Base-by-base conservation (phyloP, 306 rosid species). In the Glycine tomentella region DNA sequence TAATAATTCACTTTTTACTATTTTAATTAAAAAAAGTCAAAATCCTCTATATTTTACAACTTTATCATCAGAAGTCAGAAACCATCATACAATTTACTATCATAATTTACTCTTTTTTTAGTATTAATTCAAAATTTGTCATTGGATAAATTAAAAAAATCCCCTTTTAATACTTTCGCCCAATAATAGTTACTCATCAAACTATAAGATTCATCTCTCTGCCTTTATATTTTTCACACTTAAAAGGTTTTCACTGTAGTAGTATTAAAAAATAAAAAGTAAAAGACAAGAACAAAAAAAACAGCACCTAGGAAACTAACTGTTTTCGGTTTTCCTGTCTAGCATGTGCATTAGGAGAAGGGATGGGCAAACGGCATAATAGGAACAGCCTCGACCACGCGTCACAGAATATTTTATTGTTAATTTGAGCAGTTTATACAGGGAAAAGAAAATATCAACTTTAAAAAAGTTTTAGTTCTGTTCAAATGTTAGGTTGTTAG, bases 401-500 rank as follows among this genome's bases (percentile, higher is more conserved):
- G 82, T 69, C 63, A 9, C n/a, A 17, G 10, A 71, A 81, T 81
- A 52, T 42, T 81, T 66, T 59, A 46, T 25, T 25, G 33, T 36
- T 25, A 55, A 8, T 75, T 44, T n/a, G 36, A 52, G 69, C 15
- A 7, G 45, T 74, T 38, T 79, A 49, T 25, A 25, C 57, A 66
- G 8, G 40, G 76, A 67, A 77, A 17, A 15, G 7, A 63, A 76
- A 7, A 25, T 14, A 46, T 55, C 45, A 65, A 25, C 77, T 63
- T 75, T 57, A 63, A n/a, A 76, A 76, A 78, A 77, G 74, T 9
- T 72, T 44, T 51, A 9, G 31, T 25, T 36, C 1, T 13, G 51
- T 57, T 49, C 49, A 75, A 31, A 38, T 50, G 71, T 38, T 56
- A 64, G 45, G 34, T 62, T 16, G 20, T 40, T 70, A 36, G 49